phyloP scores from a whole-genome alignment of 2,329 filamentous ascomycete genomes.

The Diaporthe nobilis region DNA sequence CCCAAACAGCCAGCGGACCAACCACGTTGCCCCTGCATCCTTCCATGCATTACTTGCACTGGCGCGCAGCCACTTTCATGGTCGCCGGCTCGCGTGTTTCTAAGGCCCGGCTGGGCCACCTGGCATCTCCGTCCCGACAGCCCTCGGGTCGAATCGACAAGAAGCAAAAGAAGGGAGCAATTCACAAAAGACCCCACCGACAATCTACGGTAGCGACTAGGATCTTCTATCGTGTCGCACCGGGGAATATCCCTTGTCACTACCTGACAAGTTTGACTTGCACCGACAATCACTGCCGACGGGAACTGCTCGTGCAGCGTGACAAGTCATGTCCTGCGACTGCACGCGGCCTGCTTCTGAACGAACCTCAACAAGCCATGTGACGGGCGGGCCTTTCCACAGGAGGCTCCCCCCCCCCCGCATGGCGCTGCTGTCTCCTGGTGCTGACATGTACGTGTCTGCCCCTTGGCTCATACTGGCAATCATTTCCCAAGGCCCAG shows the following conservation, averaged over 20 bases:
- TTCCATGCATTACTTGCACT: background rate
- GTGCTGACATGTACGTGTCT: background rate
- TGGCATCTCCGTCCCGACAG: slow-evolving; percentile 4
- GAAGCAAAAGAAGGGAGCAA: background rate
- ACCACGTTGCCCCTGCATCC: background rate
- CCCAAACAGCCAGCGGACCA: background rate
- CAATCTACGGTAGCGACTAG: slow-evolving; percentile 8
- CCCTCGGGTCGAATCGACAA: background rate
- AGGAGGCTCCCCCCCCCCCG: background rate
- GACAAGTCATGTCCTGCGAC: slow-evolving; percentile 14
- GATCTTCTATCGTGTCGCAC: slow-evolving; percentile 11
- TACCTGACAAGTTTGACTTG: background rate
- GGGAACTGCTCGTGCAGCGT: slow-evolving; percentile 17
- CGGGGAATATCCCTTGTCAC: background rate
- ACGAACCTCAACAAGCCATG: background rate
- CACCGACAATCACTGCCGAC: slow-evolving; percentile 2
- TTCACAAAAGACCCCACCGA: background rate
- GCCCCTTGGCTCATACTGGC: background rate
- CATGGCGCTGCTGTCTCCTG: slow-evolving; percentile 8
- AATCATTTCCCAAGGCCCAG: background rate
- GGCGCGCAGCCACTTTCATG: background rate
- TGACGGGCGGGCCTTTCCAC: background rate
- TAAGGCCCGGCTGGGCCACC: background rate
- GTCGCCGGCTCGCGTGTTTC: background rate
- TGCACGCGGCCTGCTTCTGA: background rate